phyloP scores from a whole-genome alignment of 2,329 filamentous ascomycete species.

The Fusarium hostae region DNA sequence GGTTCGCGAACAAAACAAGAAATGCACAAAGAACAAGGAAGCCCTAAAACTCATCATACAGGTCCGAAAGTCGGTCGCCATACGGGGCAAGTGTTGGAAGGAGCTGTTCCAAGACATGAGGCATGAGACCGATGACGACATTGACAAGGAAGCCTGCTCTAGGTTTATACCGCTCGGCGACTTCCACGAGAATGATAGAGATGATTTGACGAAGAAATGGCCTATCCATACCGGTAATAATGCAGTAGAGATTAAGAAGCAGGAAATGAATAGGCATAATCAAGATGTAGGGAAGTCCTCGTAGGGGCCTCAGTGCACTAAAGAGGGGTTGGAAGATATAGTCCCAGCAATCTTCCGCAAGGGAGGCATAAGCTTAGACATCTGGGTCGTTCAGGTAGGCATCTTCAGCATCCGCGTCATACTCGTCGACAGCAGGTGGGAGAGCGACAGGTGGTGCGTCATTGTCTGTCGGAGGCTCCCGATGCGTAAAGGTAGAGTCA shows the following conservation, averaged over 20 bases:
- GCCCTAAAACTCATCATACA: too few relatives aligned
- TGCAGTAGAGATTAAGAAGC: background rate
- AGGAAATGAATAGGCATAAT: background rate
- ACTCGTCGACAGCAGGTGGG: background rate
- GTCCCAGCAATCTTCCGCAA: background rate
- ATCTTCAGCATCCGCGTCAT: accelerated
- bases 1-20: too few relatives aligned
- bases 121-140: accelerated
- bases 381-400: background rate
- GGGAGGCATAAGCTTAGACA: accelerated
- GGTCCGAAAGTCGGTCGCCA: too few relatives aligned
- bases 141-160: background rate
- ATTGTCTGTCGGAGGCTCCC: background rate
- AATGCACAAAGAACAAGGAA: too few relatives aligned
- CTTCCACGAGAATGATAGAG: background rate
- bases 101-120: background rate
- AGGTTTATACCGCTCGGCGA: background rate
- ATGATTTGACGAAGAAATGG: background rate
- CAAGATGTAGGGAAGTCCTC: background rate
- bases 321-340: background rate
- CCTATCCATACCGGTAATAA: accelerated
- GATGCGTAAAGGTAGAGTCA: background rate
- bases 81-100: background rate
- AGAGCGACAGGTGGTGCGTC: background rate
- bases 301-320: background rate